These are phyloP conservation scores for Botrytis byssoidea DNA, from an alignment of 2,329 filamentous ascomycete species.

Conservation along the genomic window DNA sequence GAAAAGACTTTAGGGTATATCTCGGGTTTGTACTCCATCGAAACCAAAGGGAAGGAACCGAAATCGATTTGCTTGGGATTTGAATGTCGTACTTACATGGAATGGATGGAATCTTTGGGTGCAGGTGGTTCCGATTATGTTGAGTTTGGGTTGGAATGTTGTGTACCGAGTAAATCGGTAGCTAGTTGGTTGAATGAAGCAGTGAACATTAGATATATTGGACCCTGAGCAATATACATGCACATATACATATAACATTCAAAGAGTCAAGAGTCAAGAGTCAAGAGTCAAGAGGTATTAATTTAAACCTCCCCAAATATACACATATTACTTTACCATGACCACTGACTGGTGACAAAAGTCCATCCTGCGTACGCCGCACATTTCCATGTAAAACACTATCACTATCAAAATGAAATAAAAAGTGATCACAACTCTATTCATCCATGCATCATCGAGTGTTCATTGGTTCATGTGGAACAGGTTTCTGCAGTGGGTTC, in stretches of 20 bases:
- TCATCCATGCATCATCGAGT: background rate
- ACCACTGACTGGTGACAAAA: background rate
- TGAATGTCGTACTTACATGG: background rate
- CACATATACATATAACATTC: background rate
- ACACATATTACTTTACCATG: background rate
- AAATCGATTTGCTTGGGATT: background rate
- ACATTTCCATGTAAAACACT: background rate
- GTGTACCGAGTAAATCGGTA: background rate
- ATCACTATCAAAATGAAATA: background rate
- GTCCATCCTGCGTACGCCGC: background rate
- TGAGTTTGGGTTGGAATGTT: background rate
- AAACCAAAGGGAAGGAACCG: background rate
- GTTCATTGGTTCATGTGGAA: background rate
- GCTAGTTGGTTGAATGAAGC: background rate
- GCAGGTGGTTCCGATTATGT: background rate
- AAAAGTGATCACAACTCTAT: background rate
- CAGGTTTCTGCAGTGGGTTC: conserved; percentile 3
- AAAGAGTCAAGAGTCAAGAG: no score
- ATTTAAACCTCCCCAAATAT: background rate
- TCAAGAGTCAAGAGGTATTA: background rate
- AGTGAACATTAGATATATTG: background rate
- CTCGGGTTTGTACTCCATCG: background rate
- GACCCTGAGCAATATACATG: background rate
- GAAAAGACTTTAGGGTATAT: background rate
- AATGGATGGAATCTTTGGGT: no score